Evolutionary conservation across 2,329 filamentous ascomycete species (phyloP).

Genomic region (Fusarium metavorans): DNA sequence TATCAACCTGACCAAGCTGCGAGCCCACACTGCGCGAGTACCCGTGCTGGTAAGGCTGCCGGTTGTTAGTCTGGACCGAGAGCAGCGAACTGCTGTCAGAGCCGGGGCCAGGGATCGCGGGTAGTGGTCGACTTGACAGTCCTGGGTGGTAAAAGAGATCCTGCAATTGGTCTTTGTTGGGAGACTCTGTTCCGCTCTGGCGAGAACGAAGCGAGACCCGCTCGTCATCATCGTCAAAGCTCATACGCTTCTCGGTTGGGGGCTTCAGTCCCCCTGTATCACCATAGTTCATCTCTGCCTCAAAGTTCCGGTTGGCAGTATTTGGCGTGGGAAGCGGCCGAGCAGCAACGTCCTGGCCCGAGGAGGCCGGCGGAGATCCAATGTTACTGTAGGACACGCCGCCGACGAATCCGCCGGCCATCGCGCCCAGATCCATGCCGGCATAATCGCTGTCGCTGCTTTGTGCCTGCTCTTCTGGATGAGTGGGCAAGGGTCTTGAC

Average conservation of each 20-base stretch:
- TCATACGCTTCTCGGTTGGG: constrained; percentile 79
- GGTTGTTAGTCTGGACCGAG: constrained; percentile 56
- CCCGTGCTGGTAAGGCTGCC: constrained; percentile 61
- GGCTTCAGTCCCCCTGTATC: constrained; percentile 91
- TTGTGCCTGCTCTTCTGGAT: constrained; percentile 60
- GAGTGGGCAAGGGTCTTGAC: constrained; percentile 56
- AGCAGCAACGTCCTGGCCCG: constrained; percentile 56
- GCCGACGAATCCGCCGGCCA: constrained; percentile 77
- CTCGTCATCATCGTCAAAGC: constrained; percentile 95
- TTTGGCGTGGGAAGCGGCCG: constrained; percentile 63
- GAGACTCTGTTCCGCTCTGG: constrained; percentile 73
- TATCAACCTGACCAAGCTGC: constrained; percentile 52
- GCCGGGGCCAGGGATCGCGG: constrained; percentile 69
- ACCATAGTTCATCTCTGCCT: constrained; percentile 83
- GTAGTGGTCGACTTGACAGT: constrained; percentile 74
- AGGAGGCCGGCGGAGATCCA: constrained; percentile 55
- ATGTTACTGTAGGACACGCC: constrained; percentile 64
- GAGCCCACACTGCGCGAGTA: constrained; percentile 64
- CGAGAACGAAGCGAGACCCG: constrained; percentile 68
- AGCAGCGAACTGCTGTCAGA: constrained; percentile 71
- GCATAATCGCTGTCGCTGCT: constrained; percentile 80
- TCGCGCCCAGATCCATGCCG: constrained; percentile 76
- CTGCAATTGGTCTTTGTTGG: constrained; percentile 78
- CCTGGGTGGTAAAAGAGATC: constrained; percentile 96
- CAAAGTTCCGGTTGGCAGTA: constrained; percentile 45